Percentiles rank a stretch among this genome's conserved stretches.
phyloP scores from a whole-genome alignment of 2,329 filamentous ascomycete species.

The Colletotrichum chrysophilum region DNA sequence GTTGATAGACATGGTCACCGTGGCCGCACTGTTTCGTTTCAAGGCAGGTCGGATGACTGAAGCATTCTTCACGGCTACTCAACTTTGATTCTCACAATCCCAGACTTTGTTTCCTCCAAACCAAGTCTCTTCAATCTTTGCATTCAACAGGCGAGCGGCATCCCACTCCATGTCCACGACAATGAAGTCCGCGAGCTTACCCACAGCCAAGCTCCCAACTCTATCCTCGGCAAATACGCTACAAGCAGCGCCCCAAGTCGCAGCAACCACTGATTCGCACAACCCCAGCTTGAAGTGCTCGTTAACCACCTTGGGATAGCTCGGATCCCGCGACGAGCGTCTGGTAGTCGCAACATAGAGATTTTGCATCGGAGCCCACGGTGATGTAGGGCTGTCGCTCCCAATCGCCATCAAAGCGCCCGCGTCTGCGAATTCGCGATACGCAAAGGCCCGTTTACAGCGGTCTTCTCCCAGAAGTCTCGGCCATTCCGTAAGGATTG shows the following conservation, averaged over 20 bases:
- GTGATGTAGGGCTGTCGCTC: constrained; percentile 64
- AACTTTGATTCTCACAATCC: not conserved
- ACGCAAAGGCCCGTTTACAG: constrained; percentile 66
- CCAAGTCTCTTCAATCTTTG: constrained; percentile 57
- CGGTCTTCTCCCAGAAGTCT: constrained; percentile 58
- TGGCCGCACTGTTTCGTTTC: not conserved
- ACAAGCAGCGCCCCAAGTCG: constrained; percentile 60
- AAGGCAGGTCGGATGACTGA: not conserved
- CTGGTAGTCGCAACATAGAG: constrained; percentile 65
- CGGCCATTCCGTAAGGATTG: constrained; percentile 66
- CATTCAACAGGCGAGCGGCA: constrained; percentile 49
- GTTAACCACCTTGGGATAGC: constrained; percentile 49
- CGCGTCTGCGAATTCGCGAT: constrained; percentile 62
- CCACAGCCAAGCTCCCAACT: constrained; percentile 56
- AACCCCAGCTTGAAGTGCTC: constrained; percentile 57
- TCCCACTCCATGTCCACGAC: constrained; percentile 55
- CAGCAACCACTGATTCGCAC: constrained; percentile 58
- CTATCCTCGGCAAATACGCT: constrained; percentile 62
- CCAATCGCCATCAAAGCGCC: constrained; percentile 63
- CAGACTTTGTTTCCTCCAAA: constrained; percentile 51
- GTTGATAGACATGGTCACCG: not conserved
- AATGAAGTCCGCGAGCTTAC: constrained; percentile 63
- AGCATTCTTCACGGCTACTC: not conserved
- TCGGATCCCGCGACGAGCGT: constrained; percentile 55
- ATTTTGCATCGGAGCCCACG: constrained; percentile 58